Evolutionary conservation across 371 early-diverging fungal species (phyloP), one percentile per base, ranked within the genome.

Genomic region (Conidiobolus incongruus): DNA sequence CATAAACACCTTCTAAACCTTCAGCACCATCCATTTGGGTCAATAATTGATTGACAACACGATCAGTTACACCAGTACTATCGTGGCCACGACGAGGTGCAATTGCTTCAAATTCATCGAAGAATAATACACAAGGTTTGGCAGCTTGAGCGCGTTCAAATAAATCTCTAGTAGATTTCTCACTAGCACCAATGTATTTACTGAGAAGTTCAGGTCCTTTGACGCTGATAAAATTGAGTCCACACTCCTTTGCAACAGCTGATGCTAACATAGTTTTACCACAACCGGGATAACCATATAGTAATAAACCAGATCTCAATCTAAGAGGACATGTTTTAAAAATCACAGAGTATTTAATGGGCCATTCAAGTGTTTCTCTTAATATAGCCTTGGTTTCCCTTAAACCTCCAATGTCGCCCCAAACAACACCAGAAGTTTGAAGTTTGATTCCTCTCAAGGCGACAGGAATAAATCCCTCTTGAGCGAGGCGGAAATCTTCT

Each of bases 61-160:
- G 70, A 54, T 89, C 86, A 2, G 90, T 88, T 7, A 88, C 89
- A 52, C 89, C 89, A 2, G 86, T 83, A 47, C 82, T 81, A 51
- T 88, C 89, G 40, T 82, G 83, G 11, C 86, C 88, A 68, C 84
- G 68, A 47, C 81, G 59, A 28, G 84, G 81, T 0, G 92, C 92
- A 52, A 97, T 76, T 13, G 90, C 76, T 60, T 97, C 98, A 65
- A 97, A 91, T 57, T 97, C 98, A 60, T 97, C 98, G 66, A 94
- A 94, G 55, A 91, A 88, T 26, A 91, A 55, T 0, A 85, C 70
- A 49, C 84, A 91, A 20, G 89, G 95, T 54, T 71, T 78, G 17
- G 76, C 90, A 28, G 84, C 77, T 55, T 80, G 75, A 1, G 98
- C 95, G 40, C 85, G 70, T 45, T 87, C 82, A 67, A 97, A 97